Percentiles rank a stretch among this genome's conserved stretches.
Evolutionary conservation across 2,329 filamentous ascomycete genomes (phyloP).

Genomic region (Verticillium nubilum): DNA sequence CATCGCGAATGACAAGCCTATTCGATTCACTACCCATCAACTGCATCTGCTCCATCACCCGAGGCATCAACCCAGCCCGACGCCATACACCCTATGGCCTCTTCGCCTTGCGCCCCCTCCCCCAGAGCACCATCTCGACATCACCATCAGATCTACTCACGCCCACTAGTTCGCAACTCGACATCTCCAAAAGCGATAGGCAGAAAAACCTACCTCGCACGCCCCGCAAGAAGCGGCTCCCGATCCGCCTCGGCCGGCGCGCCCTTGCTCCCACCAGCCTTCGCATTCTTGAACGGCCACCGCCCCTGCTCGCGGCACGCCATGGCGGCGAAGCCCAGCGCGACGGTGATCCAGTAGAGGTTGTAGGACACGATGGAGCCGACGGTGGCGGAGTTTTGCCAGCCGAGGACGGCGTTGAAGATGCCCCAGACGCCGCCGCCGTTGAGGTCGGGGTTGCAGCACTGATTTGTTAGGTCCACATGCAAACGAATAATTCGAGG

Average conservation of each 20-base stretch:
- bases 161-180: background rate
- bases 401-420: slow-evolving; percentile 68
- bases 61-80: no score
- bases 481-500: no score
- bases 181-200: background rate
- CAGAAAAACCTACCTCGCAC: background rate
- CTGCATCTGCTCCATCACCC: no score
- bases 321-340: slow-evolving; percentile 10
- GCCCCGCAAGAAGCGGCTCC: background rate
- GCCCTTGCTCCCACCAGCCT: background rate
- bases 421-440: slow-evolving; percentile 67
- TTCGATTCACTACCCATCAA: no score
- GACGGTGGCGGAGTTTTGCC: slow-evolving; percentile 24
- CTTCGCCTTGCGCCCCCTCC: background rate
- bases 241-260: background rate
- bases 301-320: slow-evolving; percentile 10
- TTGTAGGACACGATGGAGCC: slow-evolving; percentile 14
- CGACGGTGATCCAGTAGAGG: slow-evolving; percentile 13
- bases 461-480: slow-evolving; percentile 38
- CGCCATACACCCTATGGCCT: background rate
- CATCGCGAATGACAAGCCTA: no score
- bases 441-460: slow-evolving; percentile 59
- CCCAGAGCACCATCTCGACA: background rate
- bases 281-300: background rate
- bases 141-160: background rate